Base-by-base conservation (phyloP, 2,329 filamentous ascomycete species). In the Botrytis byssoidea region DNA sequence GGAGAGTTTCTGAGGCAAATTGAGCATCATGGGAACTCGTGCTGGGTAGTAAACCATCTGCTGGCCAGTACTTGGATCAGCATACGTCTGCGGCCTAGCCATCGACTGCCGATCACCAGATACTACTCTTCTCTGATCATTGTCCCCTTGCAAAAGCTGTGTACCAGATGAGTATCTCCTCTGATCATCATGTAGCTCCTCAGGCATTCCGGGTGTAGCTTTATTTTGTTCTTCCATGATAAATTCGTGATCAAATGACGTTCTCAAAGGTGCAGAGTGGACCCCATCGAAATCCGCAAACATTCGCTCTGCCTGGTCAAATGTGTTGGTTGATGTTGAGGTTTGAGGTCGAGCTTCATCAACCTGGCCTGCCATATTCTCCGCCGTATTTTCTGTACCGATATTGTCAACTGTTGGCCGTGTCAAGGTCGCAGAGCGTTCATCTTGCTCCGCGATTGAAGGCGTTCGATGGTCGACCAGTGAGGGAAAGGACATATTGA, bases 21-120 rank as follows among this genome's bases (percentile, higher is more conserved):
- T 98, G 73, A 99, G 87, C 91, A 97, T 95, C 75, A 92, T 91
- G 4, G 96, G 96, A 4, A 99, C 96, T 1, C 94, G 95, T 4
- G 96, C 96, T 22, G 96, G 96, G 81, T 99, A 99, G 83, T 92
- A 98, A 16, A 97, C 89, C 93, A 98, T 97, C 78, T 91, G 86
- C 77, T 95, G 90, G 7, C 90, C 91, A 1, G 91, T 91, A 40
- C 87, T 85, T 2, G 89, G 89, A 79, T 91, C 86, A 79, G 89
- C 83, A 81, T 90, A 91, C 1, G 89, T 89, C 75, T 88, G 86
- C 18, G 89, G 84, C 70, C 84, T 81, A 35, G 76, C 79, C 46
- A 79, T 81, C 29, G 78, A 78, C n/a, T 76, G 61, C 68, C 74
- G 73, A 69, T 74, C 74, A 4, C 40, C 73, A n/a, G 72, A 66